Evolutionary conservation across 164 flowering plant species (phyloP), one percentile per base, ranked within the genome.

Genomic region (Chimonanthus praecox): DNA sequence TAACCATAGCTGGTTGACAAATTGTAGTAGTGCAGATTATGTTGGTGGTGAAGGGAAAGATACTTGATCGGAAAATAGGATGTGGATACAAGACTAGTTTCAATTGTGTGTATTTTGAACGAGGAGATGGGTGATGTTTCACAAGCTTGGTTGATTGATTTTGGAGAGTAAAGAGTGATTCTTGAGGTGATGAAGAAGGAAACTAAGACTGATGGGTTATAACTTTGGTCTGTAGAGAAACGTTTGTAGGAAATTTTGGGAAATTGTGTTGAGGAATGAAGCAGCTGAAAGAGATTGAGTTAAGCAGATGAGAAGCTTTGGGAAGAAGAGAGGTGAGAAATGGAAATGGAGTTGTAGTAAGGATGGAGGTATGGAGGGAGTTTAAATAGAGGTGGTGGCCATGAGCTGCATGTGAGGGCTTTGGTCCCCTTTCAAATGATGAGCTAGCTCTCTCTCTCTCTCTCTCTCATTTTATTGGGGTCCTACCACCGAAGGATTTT

Each of bases 341-440:
- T 43, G 49, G 49, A 9, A 16, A 15, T 46, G 16, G 7, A 46
- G 47, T 64, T 48, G 58, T 72, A 18, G 67, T 68, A 76, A 65
- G 80, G 76, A 65, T 75, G 68, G 65, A 72, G 80, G 80, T 70
- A 71, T 75, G 76, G 78, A 73, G 77, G 60, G 74, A 81, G 76
- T 78, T 80, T 85, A 86, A 84, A 85, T 84, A 85, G 81, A 76
- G 45, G 47, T 33, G 82, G 20, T 76, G 71, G 76, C 72, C 76
- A 76, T 77, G 70, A 81, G 74, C 11, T 44, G 49, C 4, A 45
- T 3, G n/a, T 51, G 1, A 13, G 72, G 46, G 74, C n/a, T 13
- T 54, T 8, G n/a, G 60, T 5, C 16, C 60, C n/a, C 4, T 54
- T n/a, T 13, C 68, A 60, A 66, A 74, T 72, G 65, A 78, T 78